Base-by-base conservation (phyloP, 805 yeast genomes). In the Zygosaccharomyces pseudorouxii region DNA sequence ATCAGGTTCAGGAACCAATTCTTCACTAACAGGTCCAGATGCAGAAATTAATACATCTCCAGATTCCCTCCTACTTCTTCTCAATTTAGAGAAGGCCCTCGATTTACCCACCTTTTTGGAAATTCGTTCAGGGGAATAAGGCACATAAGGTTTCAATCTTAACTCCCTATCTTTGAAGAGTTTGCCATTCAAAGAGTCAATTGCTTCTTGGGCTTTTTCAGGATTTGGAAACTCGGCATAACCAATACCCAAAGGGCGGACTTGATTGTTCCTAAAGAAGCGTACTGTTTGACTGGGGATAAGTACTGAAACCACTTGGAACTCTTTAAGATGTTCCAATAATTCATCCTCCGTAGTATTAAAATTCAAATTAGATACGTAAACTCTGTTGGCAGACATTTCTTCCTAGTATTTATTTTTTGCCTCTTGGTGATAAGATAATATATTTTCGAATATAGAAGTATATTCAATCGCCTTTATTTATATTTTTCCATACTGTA, bases 211-310 rank as follows among this genome's bases (percentile, higher is more conserved):
- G 45, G 90, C 95, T 35, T 74, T 74, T 46, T 79, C 89, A 50
- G 75, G 76, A 46, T 72, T 74, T 58, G 76, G 83, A 62, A 83
- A 92, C 57, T 89, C 93, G 49, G 89, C 85, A 68, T 86, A 90
- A 11, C 95, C 97, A 59, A 79, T 75, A 3, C 93, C 92, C 54
- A 79, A 65, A 2, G 81, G 78, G 52, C 65, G 71, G 41, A 71
- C 73, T 43, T 68, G 70, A 35, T 58, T 60, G 5, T 59, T 58
- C 38, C 75, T 69, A 48, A 72, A 66, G 10, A 78, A 77, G 29
- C 77, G 70, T 14, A 78, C 70, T 2, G 80, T 76, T 53, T 76
- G 77, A 50, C 76, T 74, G 23, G 85, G 86, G 45, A 81, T 73
- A 53, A 80, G 65, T 3, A 79, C 77, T 20, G 70, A 69, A 7